phyloP scores from a whole-genome alignment of 371 early-diverging fungal species.

The Mortierella sp. region DNA sequence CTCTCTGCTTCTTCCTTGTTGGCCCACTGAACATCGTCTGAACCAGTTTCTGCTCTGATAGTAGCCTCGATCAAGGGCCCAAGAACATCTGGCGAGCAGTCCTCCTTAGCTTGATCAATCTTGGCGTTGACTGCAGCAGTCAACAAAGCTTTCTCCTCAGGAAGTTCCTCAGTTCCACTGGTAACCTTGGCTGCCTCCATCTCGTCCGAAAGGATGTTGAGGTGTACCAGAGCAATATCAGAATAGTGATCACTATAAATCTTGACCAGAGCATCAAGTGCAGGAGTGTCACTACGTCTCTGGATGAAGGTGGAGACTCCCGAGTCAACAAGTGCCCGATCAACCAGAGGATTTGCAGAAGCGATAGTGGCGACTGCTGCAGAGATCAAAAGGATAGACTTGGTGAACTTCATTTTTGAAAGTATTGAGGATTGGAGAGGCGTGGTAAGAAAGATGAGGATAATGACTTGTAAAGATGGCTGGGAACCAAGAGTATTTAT shows the following conservation, averaged over 20 bases:
- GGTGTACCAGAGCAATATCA: conserved; percentile 19
- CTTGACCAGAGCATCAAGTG: conserved; percentile 27
- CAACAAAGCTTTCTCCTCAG: conserved; percentile 26
- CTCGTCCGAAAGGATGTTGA: conserved; percentile 30
- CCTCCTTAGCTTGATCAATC: conserved; percentile 46
- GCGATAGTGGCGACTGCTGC: conserved; percentile 28
- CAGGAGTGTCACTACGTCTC: conserved; percentile 21
- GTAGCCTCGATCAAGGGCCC: conserved; percentile 30
- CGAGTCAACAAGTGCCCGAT: not conserved
- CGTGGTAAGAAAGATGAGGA: not conserved
- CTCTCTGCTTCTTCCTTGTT: conserved; percentile 42
- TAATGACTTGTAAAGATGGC: conserved; percentile 1
- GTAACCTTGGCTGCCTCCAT: conserved; percentile 44
- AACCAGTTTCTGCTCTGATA: conserved; percentile 19
- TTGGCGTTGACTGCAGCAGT: conserved; percentile 21
- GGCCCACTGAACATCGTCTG: conserved; percentile 39
- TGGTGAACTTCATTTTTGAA: conserved; percentile 30
- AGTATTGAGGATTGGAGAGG: not conserved
- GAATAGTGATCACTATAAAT: conserved; percentile 34
- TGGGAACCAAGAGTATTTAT: conserved; percentile 8
- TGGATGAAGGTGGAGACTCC: not conserved
- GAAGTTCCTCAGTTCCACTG: conserved; percentile 26
- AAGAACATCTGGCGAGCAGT: conserved; percentile 16
- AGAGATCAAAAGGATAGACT: conserved; percentile 27
- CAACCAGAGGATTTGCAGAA: conserved; percentile 20